Base-by-base conservation (phyloP, 805 yeast genomes). In the Grigorovia transvaalensis region DNA sequence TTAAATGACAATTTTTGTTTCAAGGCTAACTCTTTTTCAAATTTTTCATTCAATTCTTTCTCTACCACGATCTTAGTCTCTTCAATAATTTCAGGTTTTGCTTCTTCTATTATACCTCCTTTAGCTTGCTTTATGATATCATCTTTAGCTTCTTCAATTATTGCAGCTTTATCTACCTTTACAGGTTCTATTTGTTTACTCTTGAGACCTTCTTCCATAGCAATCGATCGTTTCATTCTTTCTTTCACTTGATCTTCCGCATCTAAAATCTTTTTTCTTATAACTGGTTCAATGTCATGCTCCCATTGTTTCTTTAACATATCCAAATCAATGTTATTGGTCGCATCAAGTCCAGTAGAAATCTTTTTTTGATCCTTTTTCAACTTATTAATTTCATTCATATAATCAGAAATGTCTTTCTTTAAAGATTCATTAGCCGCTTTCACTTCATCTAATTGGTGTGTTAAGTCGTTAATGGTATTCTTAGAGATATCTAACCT, bases 171-270 rank as follows among this genome's bases (percentile, higher is more conserved):
- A 72, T 74, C 46, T 75, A 23, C 27, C 6, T 23, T 23, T 23
- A 23, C 27, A 6, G 27, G 27, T 23, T 23, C 27, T 23, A 23
- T 23, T 23, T 23, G 27, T 23, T 23, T 3, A 23, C 27, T 23
- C 27, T 23, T 23, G 6, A 23, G 6, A 23, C 27, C 27, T 23
- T 23, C 73, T 60, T 79, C 79, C 19, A 54, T 53, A 5, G 15
- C 11, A 33, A 13, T 11, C 4, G 38, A 7, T 59, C 57, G 33
- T 50, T 20, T 59, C 76, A 77, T 74, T 42, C 76, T 72, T n/a
- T 78, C 75, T 46, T 69, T 68, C 44, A 76, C 66, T 1, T 76
- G 73, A 45, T 71, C 74, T 19, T 69, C 72, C 23, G 74, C 69
- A 46, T 71, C 67, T 51, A 70, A 66, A 18, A 51, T 67, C 62